Evolutionary conservation across 495 filamentous ascomycete genomes (phyloP).

Genomic region (Amorphotheca resinae): DNA sequence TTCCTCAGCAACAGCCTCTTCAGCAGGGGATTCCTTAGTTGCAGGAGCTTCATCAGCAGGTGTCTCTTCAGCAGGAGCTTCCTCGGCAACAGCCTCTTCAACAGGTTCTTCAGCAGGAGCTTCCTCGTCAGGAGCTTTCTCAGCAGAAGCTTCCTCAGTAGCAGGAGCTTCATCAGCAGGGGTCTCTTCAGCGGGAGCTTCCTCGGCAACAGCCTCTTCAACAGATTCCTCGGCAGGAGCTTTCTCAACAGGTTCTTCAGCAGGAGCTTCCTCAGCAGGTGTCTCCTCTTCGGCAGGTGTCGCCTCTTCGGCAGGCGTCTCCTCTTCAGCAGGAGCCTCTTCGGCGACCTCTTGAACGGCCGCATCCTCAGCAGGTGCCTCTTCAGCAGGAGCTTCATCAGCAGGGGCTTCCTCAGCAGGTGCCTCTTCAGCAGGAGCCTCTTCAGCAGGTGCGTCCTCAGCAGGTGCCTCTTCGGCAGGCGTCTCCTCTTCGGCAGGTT

Average conservation of each 20-base stretch:
- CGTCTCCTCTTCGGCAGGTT: not conserved
- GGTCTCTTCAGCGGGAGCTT: not conserved
- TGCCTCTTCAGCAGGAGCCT: not conserved
- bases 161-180: conserved; percentile 1
- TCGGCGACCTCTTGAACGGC: not conserved
- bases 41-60: not conserved
- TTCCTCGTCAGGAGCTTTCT: conserved; percentile 4
- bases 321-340: conserved; percentile 2
- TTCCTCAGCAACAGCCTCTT: conserved; percentile 2
- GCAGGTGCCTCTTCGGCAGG: not conserved
- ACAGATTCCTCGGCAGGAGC: not conserved
- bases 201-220: not conserved
- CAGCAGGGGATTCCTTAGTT: not conserved
- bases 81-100: conserved; percentile 2
- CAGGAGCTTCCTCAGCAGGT: conserved; percentile 10
- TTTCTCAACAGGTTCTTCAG: conserved; percentile 9
- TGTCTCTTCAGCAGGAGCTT: not conserved
- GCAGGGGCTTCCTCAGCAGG: not conserved
- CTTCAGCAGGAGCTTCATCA: conserved; percentile 3
- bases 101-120: conserved; percentile 5
- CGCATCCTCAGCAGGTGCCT: conserved; percentile 5
- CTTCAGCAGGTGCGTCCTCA: not conserved
- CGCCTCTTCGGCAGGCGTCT: conserved; percentile 2
- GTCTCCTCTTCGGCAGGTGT: conserved; percentile 9
- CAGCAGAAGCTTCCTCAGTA: conserved; percentile 7